Evolutionary conservation across 495 filamentous ascomycete genomes (phyloP), one percentile per base, ranked within the genome.

Genomic region (Evernia prunastri): DNA sequence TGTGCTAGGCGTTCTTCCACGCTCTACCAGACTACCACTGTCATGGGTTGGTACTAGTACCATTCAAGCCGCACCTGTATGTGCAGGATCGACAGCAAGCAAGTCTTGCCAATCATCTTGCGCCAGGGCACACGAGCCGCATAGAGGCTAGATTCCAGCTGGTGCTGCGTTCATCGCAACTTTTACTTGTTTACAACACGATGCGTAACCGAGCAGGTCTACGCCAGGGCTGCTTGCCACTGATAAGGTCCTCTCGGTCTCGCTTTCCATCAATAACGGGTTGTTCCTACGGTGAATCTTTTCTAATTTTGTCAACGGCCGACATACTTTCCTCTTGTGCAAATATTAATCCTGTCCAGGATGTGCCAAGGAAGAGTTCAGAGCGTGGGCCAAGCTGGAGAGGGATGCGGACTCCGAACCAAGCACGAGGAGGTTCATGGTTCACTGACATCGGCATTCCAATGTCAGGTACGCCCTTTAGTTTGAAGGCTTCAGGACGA

Each of bases 101-200:
- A 56, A 67, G 67, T 63, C 68, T 68, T 12, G 62, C 68, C 29
- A 70, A 68, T 27, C 63, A 68, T 31, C 51, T 64, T 27, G 73
- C 79, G 13, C 77, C 78, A 5, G 79, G 83, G 62, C 81, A 80
- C 63, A 74, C 79, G 29, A 73, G 78, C 59, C 79, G 79, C 12
- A 81, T 78, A 10, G 79, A 79, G 4, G 70, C 74, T 11, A 79
- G 76, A 0, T 73, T 80, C 51, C 74, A 77, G 57, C 73, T 79
- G 49, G 72, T 67, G 73, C 78, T 9, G 80, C 79, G 10, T 82
- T 84, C 65, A 78, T 83, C 53, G 78, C 78, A 1, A 82, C 79
- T 0, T 82, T 80, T 60, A 79, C 78, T 13, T 83, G 81, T 64
- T 62, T 82, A 23, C 61, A 68, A 31, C 64, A 72, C 63, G 80